Evolutionary conservation across 192 early-diverging fungal genomes (phyloP), one percentile per base, ranked within the genome.

Genomic region (Oehlia diaphana): DNA sequence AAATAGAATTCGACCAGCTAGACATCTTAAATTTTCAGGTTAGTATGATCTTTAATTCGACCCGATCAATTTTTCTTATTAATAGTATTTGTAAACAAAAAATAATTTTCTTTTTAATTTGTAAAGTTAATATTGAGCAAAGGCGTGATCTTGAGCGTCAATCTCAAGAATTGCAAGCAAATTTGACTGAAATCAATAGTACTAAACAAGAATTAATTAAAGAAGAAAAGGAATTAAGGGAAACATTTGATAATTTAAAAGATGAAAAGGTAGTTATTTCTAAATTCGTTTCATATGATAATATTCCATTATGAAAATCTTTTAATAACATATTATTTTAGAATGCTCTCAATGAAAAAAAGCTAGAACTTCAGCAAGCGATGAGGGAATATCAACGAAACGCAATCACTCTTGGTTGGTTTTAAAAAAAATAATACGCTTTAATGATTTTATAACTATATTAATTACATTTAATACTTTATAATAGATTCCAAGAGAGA

Each of bases 71-170:
- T 53, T 4, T 26, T 31, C 2, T 66, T 14, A 26, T 42, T 39
- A 21, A 2, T 16, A 7, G 26, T 35, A 28, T 33, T 50, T 78
- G 79, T 78, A 50, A 21, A 53, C 4, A 37, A 61, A 8, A 37
- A n/a, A 26, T 13, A 19, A 8, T 49, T 49, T 70, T 1, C 19
- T 42, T n/a, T 62, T 64, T 62, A 63, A 28, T 76, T 3, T 44
- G 7, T 31, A 63, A 74, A 90, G 88, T 87, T 35, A 84, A 92
- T 66, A 80, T 77, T 13, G 84, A 87, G 19, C 77, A 75, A 39
- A 82, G 87, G 10, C 74, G 79, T 4, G 64, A 80, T 1, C 68
- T 90, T 50, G 78, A 90, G 23, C 50, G 67, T 21, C 80, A 82
- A 12, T 49, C 85, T 12, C 73, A 83, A 23, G 73, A 82, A 0